Base-by-base conservation (phyloP, 129 eudicot species). In the Flaveria sonorensis region DNA sequence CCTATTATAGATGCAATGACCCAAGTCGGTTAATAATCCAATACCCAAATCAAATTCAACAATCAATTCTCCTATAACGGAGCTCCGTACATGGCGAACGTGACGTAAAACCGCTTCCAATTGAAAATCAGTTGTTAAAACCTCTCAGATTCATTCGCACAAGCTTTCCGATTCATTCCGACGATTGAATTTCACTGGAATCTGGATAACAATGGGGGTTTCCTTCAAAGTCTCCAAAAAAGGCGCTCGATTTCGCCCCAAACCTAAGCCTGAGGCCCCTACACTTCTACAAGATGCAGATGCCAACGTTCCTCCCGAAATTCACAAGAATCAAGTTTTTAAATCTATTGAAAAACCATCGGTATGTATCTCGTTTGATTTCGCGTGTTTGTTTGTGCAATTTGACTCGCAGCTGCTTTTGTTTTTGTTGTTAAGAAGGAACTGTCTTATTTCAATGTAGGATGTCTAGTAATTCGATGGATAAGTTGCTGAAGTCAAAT, bases 211-310 rank as follows among this genome's bases (percentile, higher is more conserved):
- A 52, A 90, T 93, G 97, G 90, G 90, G 83, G 79, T 93, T 74
- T 93, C 98, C 11, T 93, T 93, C 61, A 93, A 88, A 80, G 81
- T 93, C 23, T 88, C 96, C 7, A 85, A 81, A 59, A 82, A 55
- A 43, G 98, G 98, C 26, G 67, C 79, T 24, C 83, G 92, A 59
- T 90, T 70, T 77, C 87, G 79, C 71, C 96, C 92, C 40, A 88
- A 84, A 76, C 85, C 89, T 14, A 75, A 65, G 3, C 83, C 86
- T 39, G 79, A 77, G 0, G 18, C 79, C 47, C 68, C 64, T n/a
- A 43, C 23, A 42, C 15, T 53, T 13, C 76, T 51, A n/a, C 85
- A 69, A 14, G 78, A 86, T 14, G 81, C 47, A 8, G 75, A 53
- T 55, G 83, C 72, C 65, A 61, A 70, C 48, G 77, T 50, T 45